A percentile compares a stretch with the other conserved stretches of the same genome.
These are phyloP conservation scores for Vigna nakashimae DNA, from an alignment of 306 rosid species.

Conservation along the genomic window DNA sequence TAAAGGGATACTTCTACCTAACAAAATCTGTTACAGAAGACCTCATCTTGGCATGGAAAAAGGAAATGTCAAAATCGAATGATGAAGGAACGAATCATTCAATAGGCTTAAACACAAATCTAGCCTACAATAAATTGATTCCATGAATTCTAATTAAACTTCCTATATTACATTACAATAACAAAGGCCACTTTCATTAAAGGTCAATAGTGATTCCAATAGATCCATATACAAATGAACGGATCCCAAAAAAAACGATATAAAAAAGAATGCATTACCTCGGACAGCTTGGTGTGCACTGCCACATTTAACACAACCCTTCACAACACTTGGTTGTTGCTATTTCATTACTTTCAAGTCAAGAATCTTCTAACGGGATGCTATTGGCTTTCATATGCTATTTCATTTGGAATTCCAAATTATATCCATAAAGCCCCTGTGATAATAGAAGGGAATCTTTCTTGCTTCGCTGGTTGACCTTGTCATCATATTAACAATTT, in stretches of 20 bases:
- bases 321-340: slow-evolving; percentile 43
- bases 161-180: slow-evolving; percentile 64
- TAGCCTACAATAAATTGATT: slow-evolving; percentile 48
- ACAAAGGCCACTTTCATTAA: slow-evolving; percentile 48
- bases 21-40: slow-evolving; percentile 28
- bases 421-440: slow-evolving; percentile 54
- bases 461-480: slow-evolving; percentile 53
- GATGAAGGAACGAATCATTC: slow-evolving; percentile 57
- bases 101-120: slow-evolving; percentile 47
- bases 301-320: slow-evolving; percentile 41
- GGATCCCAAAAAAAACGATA: slow-evolving; percentile 46
- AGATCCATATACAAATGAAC: slow-evolving; percentile 55
- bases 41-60: slow-evolving; percentile 40
- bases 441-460: slow-evolving; percentile 59
- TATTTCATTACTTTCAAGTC: slow-evolving; percentile 45
- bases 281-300: slow-evolving; percentile 41
- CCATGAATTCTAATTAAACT: slow-evolving; percentile 56
- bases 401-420: slow-evolving; percentile 55
- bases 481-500: slow-evolving; percentile 55
- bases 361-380: slow-evolving; percentile 46
- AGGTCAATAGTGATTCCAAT: slow-evolving; percentile 58
- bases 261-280: slow-evolving; percentile 57
- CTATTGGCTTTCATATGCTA: slow-evolving; percentile 49
- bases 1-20: not conserved
- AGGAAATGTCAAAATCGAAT: slow-evolving; percentile 46